Evolutionary conservation across 2,329 filamentous ascomycete genomes (phyloP), one percentile per base, ranked within the genome.

Genomic region (Talaromyces sp.): DNA sequence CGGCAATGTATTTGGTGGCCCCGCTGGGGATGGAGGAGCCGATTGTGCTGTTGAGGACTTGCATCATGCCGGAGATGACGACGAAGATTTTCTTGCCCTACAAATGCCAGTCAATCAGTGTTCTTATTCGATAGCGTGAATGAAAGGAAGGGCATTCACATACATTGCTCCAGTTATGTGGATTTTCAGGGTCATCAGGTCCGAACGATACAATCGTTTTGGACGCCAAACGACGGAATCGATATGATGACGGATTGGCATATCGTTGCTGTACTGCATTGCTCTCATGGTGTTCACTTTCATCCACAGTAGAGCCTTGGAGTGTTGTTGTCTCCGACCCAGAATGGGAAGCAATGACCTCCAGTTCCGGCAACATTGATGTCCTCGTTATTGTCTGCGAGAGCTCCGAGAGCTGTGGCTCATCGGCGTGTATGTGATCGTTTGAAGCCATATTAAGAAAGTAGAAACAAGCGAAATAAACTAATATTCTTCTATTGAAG

Each of bases 1-100:
- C 63, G 5, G 75, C 72, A 43, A 80, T 80, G 67, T 73, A 74
- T 11, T 71, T 68, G 25, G 77, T 75, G 37, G 78, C 77, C 50
- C 76, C 77, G 62, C 75, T 54, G 25, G 78, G 77, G 22, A 80
- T 69, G 9, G 78, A 79, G 11, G 77, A 78, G 15, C 73, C 74
- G 39, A 80, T 70, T 8, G 78, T 79, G 64, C 77, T 79, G 70
- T 81, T 80, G 70, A 78, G 73, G 58, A 79, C 76, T 31, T 76
- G 72, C 67, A 77, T 69, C 50, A 77, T 73, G 60, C 78, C 78
- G 31, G 74, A 70, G 9, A 71, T 58, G 33, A 79, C 69, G n/a
- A 79, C 69, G 31, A 77, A 72, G 7, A 73, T 64, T 65, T 79
- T 80, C 68, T 73, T 75, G 41, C 58, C 67, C 72, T 73, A 58